Conservation (phyloP, 2,329 filamentous ascomycete genomes). For the Colletotrichum sp. region DNA sequence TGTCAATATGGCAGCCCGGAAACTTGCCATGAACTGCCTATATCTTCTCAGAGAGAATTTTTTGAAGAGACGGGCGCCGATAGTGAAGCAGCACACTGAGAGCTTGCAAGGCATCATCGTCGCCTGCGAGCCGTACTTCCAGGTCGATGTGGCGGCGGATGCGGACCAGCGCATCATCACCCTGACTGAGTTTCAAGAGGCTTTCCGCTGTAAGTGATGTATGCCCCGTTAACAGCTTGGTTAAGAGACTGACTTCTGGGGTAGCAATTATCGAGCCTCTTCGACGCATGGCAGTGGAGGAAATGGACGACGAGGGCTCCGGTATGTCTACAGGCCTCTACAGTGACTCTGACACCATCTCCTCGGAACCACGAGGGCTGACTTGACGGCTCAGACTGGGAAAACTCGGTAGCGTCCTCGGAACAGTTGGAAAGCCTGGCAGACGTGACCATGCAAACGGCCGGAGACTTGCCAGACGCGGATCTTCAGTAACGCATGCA, state of each 20-base stretch:
- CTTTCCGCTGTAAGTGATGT: slow-evolving; percentile 40
- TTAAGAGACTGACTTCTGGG: background rate
- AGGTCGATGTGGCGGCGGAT: background rate
- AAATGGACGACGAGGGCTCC: slow-evolving; percentile 63
- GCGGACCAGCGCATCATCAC: background rate
- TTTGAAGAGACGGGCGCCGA: slow-evolving; percentile 43
- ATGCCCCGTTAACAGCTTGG: background rate
- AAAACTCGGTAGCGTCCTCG: slow-evolving; percentile 58
- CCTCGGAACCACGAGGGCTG: slow-evolving; percentile 38
- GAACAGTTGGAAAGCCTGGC: slow-evolving; percentile 57
- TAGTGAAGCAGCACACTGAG: slow-evolving; percentile 46
- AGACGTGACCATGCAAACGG: slow-evolving; percentile 48
- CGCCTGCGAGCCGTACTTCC: slow-evolving; percentile 46
- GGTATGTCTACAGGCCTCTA: slow-evolving; percentile 49
- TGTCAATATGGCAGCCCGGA: slow-evolving; percentile 38
- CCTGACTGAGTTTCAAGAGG: slow-evolving; percentile 33
- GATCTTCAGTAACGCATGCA: slow-evolving; percentile 27
- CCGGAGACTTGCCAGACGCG: slow-evolving; percentile 43
- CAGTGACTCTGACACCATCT: slow-evolving; percentile 40
- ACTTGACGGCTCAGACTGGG: slow-evolving; percentile 52
- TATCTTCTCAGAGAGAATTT: slow-evolving; percentile 51
- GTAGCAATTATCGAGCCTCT: slow-evolving; percentile 53
- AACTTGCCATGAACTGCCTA: slow-evolving; percentile 50
- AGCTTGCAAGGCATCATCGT: slow-evolving; percentile 47
- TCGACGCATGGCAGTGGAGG: slow-evolving; percentile 58